These are phyloP conservation scores for Sporobolomyces pararoseus DNA, from an alignment of 768 basidiomycete genomes.

Conservation along the genomic window DNA sequence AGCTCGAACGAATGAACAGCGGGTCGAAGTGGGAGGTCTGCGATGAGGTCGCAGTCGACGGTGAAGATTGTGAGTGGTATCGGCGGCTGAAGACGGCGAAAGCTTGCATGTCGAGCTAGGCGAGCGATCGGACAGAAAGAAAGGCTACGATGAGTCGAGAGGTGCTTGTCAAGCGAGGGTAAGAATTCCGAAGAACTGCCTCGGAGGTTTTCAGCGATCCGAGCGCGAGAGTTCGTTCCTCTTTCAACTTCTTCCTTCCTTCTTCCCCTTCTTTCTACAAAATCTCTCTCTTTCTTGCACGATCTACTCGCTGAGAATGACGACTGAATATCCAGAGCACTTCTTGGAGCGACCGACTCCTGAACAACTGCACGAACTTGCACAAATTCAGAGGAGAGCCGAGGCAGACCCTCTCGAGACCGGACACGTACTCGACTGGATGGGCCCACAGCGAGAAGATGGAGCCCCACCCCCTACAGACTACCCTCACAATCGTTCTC, in stretches of 20 bases:
- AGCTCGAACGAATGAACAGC: too few species aligned
- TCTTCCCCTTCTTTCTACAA: neutral
- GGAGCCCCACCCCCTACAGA: neutral
- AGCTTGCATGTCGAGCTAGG: too few species aligned
- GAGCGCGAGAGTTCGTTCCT: neutral
- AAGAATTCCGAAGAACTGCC: too few species aligned
- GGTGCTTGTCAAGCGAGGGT: too few species aligned
- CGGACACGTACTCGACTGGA: neutral
- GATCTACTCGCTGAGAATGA: neutral
- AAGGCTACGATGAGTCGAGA: too few species aligned
- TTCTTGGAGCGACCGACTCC: neutral
- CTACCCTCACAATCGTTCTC: neutral
- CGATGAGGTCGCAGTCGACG: neutral
- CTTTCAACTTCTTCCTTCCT: neutral
- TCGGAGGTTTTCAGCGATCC: neutral
- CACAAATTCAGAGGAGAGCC: neutral
- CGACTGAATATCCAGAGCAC: neutral
- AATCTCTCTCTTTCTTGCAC: neutral
- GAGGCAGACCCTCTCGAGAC: neutral
- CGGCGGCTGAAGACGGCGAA: too few species aligned
- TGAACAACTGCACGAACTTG: neutral
- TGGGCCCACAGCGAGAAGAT: neutral
- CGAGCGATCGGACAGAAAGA: too few species aligned
- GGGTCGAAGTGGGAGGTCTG: too few species aligned
- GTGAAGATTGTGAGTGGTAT: neutral